Conservation (phyloP, 139 green algal species). For the Penium margaritaceum region DNA sequence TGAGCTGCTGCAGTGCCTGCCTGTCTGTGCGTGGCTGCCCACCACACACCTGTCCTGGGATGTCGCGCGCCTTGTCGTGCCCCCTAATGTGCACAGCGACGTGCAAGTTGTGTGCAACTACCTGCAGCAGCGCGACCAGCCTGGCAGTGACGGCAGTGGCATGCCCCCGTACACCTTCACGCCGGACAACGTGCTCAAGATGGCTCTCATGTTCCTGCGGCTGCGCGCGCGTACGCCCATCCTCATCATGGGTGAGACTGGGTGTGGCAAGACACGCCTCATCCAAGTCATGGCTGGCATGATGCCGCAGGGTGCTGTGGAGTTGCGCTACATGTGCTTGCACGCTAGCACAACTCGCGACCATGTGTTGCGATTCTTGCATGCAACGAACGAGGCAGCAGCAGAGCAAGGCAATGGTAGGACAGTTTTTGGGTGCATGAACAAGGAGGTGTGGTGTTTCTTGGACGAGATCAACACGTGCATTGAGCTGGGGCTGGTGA, state of each 20-base stretch:
- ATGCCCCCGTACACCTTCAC: conserved; percentile 18
- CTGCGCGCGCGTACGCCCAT: conserved; percentile 13
- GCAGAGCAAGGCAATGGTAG: too few relatives aligned
- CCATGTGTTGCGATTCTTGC: conserved; percentile 21
- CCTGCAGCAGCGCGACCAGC: too few relatives aligned
- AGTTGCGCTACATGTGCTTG: conserved; percentile 33
- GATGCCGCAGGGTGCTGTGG: not conserved
- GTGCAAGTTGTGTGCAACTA: conserved; percentile 13
- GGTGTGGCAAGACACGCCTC: conserved; percentile 44
- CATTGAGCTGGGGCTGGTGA: conserved; percentile 26
- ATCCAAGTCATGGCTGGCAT: conserved; percentile 26
- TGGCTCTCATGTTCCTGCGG: conserved; percentile 22
- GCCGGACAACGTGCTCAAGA: conserved; percentile 39
- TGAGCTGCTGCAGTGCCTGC: not conserved
- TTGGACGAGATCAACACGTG: conserved; percentile 44
- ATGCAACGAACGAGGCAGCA: not conserved
- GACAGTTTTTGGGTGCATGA: too few relatives aligned
- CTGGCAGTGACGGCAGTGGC: too few relatives aligned
- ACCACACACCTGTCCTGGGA: conserved; percentile 1
- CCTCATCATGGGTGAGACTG: conserved; percentile 34
- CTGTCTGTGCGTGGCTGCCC: not conserved
- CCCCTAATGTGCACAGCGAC: not conserved
- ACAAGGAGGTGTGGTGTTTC: conserved; percentile 26
- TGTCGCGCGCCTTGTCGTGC: not conserved
- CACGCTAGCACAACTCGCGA: conserved; percentile 33